Evolutionary conservation across 2,329 filamentous ascomycete genomes (phyloP).

Genomic region (Colletotrichum sp.): DNA sequence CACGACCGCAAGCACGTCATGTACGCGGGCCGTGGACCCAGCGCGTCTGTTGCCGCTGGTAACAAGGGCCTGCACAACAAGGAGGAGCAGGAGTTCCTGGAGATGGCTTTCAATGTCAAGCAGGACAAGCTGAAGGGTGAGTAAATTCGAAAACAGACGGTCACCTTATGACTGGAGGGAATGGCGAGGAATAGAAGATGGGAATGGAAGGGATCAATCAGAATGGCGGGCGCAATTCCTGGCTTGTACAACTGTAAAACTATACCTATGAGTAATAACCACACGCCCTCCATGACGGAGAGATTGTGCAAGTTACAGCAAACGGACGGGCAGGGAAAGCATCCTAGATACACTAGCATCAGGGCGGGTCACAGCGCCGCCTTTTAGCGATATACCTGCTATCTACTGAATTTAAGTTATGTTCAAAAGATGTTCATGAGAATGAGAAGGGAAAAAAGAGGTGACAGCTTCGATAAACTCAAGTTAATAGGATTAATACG

Average conservation of each 20-base stretch:
- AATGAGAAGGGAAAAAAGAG: not conserved
- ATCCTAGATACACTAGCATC: not conserved
- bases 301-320: not conserved
- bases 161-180: not conserved
- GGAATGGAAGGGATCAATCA: not conserved
- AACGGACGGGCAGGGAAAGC: not conserved
- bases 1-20: slow-evolving; percentile 95
- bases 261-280: not conserved
- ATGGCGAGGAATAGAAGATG: not conserved
- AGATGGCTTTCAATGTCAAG: slow-evolving; percentile 67
- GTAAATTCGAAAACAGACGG: slow-evolving; percentile 36
- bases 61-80: slow-evolving; percentile 87
- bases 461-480: not conserved
- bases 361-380: not conserved
- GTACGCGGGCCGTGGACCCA: slow-evolving; percentile 94
- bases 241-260: not conserved
- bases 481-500: not conserved
- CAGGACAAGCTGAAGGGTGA: slow-evolving; percentile 75
- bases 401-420: not conserved
- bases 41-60: slow-evolving; percentile 92
- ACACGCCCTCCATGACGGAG: not conserved
- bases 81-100: slow-evolving; percentile 87
- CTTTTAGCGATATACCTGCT: not conserved
- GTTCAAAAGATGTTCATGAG: not conserved
- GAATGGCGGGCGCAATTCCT: not conserved